Percentiles rank a stretch among this genome's conserved stretches.
Evolutionary conservation across 768 basidiomycete species (phyloP).

Genomic region (Pleurotus cornucopiae): DNA sequence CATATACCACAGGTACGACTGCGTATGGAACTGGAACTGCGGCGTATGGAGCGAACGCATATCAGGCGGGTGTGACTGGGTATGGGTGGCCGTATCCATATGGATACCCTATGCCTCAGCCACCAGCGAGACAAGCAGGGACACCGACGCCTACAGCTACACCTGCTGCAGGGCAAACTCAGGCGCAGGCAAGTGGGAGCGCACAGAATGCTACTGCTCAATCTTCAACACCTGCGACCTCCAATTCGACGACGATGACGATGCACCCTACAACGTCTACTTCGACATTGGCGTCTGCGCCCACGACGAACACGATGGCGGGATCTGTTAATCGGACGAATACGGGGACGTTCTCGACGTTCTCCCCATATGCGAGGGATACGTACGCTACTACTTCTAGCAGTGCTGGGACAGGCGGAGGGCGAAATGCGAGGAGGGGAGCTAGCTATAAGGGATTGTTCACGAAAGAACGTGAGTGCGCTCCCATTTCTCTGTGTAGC

Average conservation of each 20-base stretch:
- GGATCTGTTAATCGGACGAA: constrained; percentile 31
- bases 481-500: neutral
- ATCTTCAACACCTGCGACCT: constrained; percentile 19
- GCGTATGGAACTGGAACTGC: no score
- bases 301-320: constrained; percentile 5
- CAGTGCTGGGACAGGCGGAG: constrained; percentile 31
- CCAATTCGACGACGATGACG: constrained; percentile 17
- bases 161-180: constrained; percentile 12
- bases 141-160: neutral
- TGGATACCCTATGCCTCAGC: constrained; percentile 44
- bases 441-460: constrained; percentile 73
- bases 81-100: constrained; percentile 77
- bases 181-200: constrained; percentile 18
- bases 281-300: constrained; percentile 21
- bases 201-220: neutral
- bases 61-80: constrained; percentile 63
- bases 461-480: constrained; percentile 69
- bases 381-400: constrained; percentile 25
- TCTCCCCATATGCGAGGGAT: constrained; percentile 52
- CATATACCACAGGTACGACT: no score
- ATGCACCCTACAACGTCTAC: constrained; percentile 18
- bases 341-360: constrained; percentile 54
- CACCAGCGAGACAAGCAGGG: constrained; percentile 12
- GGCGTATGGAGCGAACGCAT: constrained; percentile 15
- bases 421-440: constrained; percentile 52